Percentiles rank a stretch among this genome's conserved stretches.
These are phyloP conservation scores for Sporisorium sorghi DNA, from an alignment of 1,284 basidiomycete species.

Conservation along the genomic window DNA sequence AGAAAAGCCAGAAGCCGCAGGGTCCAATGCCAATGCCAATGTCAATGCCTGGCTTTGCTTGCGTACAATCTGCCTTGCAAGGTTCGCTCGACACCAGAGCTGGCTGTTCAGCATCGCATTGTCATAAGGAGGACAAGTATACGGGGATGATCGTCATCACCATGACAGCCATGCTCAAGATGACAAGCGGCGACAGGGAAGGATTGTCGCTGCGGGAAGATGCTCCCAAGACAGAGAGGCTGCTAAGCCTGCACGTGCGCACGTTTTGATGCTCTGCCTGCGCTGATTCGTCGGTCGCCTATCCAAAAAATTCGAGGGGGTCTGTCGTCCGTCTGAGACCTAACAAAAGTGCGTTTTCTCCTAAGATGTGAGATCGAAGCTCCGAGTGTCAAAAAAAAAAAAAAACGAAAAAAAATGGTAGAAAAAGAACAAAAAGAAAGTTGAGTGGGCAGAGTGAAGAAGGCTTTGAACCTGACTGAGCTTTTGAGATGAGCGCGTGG, in stretches of 20 bases:
- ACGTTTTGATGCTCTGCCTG: conserved; percentile 18
- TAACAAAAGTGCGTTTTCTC: background rate
- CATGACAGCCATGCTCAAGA: background rate
- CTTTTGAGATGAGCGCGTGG: too few species aligned
- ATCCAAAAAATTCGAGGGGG: background rate
- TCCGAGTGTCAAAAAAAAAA: too few species aligned
- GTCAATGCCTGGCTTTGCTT: too few species aligned
- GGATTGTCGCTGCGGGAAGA: background rate
- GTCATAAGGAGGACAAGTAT: too few species aligned
- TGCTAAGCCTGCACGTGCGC: conserved; percentile 37
- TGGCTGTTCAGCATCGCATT: background rate
- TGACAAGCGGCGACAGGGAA: background rate
- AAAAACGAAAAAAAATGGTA: background rate
- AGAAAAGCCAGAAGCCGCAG: background rate
- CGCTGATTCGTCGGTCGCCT: conserved; percentile 29
- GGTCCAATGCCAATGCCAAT: conserved; percentile 1
- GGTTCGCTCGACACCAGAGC: background rate
- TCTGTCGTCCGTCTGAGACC: background rate
- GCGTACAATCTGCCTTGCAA: background rate
- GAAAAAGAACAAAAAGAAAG: background rate
- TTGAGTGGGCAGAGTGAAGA: too few species aligned
- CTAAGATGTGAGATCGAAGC: background rate
- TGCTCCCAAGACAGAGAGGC: conserved; percentile 2
- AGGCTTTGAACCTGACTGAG: background rate
- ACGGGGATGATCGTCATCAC: background rate